These are phyloP conservation scores for Camellia japonica DNA, from an alignment of 148 eudicot species.

Conservation along the genomic window DNA sequence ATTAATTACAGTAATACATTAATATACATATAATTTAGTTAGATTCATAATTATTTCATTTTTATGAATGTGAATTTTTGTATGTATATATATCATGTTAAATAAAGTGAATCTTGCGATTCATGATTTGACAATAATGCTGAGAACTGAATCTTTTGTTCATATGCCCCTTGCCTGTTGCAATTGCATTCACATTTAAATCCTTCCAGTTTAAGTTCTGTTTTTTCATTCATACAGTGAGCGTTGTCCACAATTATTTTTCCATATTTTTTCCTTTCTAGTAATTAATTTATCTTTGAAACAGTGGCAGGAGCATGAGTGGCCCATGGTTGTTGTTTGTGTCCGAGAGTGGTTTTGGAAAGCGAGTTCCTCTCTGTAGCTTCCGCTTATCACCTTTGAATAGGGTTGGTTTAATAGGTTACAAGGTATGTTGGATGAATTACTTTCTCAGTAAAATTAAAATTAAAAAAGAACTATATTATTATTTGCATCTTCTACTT, in stretches of 20 bases:
- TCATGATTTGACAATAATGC: background rate
- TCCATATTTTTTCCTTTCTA: background rate
- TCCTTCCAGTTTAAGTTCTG: background rate
- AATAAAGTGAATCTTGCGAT: too few species aligned
- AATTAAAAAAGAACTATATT: background rate
- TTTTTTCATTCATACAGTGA: background rate
- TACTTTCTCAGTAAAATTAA: background rate
- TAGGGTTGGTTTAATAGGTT: slow-evolving; percentile 83
- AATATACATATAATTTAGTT: too few species aligned
- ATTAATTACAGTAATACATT: too few species aligned
- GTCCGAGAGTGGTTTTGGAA: slow-evolving; percentile 87
- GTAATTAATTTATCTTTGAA: slow-evolving; percentile 10
- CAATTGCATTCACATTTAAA: background rate
- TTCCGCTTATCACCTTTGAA: slow-evolving; percentile 65
- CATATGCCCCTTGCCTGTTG: background rate
- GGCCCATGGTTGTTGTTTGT: slow-evolving; percentile 95
- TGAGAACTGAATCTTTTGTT: background rate
- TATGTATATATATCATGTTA: too few species aligned
- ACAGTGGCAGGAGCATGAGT: slow-evolving; percentile 44
- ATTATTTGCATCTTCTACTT: background rate
- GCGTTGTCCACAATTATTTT: background rate
- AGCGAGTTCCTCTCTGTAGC: slow-evolving; percentile 89
- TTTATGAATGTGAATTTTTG: too few species aligned
- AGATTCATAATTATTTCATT: too few species aligned
- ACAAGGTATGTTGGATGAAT: slow-evolving; percentile 56